phyloP scores from a whole-genome alignment of 2,329 filamentous ascomycete genomes.

The Trichoderma semiorbis region DNA sequence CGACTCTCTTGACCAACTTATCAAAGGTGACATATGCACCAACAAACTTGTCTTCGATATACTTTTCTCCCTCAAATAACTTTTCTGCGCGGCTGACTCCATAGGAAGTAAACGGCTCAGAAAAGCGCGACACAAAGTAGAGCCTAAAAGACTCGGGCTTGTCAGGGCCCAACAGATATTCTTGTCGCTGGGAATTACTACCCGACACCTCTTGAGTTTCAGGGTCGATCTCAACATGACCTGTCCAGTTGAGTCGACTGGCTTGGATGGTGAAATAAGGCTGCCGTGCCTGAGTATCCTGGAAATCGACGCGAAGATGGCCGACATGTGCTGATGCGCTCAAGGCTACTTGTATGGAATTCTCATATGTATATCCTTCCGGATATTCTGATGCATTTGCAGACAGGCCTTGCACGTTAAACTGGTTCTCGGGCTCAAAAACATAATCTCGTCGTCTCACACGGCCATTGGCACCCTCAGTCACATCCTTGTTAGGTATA shows the following conservation, averaged over 20 bases:
- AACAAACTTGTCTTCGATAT: slow-evolving; percentile 34
- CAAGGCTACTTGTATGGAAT: slow-evolving; percentile 34
- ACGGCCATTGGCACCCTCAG: slow-evolving; percentile 40
- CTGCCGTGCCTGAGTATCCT: slow-evolving; percentile 14
- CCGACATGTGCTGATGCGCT: slow-evolving; percentile 42
- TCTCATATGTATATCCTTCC: slow-evolving; percentile 10
- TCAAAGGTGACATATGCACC: slow-evolving; percentile 42
- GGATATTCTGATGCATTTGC: not conserved
- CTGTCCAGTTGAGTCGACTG: slow-evolving; percentile 45
- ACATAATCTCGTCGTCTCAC: slow-evolving; percentile 20
- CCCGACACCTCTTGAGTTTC: slow-evolving; percentile 38
- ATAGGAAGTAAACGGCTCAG: slow-evolving; percentile 37
- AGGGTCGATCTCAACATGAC: slow-evolving; percentile 38
- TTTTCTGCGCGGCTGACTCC: slow-evolving; percentile 34
- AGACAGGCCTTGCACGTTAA: not conserved
- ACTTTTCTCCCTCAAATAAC: slow-evolving; percentile 22
- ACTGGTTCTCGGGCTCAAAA: slow-evolving; percentile 24
- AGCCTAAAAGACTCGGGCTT: slow-evolving; percentile 39
- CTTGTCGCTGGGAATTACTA: slow-evolving; percentile 44
- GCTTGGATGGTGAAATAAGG: slow-evolving; percentile 44
- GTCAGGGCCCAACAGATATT: slow-evolving; percentile 43
- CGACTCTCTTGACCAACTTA: slow-evolving; percentile 30
- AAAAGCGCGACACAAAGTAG: slow-evolving; percentile 47
- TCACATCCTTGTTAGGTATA: slow-evolving; percentile 22
- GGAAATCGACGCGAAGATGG: slow-evolving; percentile 40